These are phyloP conservation scores for Puccinia brachypodii DNA, from an alignment of 1,284 basidiomycete species.

Conservation along the genomic window DNA sequence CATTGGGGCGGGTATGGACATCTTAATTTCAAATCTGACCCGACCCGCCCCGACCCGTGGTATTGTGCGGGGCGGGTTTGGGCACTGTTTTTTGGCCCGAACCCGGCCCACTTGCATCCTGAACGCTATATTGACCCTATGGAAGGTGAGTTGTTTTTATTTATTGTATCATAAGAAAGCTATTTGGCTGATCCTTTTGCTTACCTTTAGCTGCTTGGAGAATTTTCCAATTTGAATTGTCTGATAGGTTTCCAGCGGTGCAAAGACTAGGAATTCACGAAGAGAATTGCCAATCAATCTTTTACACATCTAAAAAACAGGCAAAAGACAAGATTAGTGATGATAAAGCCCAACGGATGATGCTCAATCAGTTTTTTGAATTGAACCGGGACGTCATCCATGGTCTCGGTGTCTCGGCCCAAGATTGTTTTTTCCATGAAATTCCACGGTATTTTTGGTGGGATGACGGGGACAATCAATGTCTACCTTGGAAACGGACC, in stretches of 20 bases:
- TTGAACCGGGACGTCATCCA: not conserved
- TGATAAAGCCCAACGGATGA: not conserved
- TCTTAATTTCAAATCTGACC: too few species aligned
- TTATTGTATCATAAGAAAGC: too few species aligned
- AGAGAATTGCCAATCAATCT: not conserved
- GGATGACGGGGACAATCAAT: not conserved
- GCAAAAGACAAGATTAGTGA: not conserved
- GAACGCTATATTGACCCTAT: too few species aligned
- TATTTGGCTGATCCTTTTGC: too few species aligned
- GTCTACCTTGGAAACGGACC: not conserved
- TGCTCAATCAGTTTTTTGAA: not conserved
- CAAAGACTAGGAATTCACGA: not conserved
- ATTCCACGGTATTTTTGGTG: slow-evolving; percentile 9
- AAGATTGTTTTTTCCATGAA: not conserved
- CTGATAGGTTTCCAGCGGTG: not conserved
- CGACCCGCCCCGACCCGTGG: not conserved
- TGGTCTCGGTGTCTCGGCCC: not conserved
- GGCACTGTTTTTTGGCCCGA: too few species aligned
- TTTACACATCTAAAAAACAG: not conserved
- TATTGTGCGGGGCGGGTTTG: too few species aligned
- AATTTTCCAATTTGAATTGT: not conserved
- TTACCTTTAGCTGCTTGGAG: too few species aligned
- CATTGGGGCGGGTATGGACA: too few species aligned
- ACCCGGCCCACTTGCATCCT: too few species aligned
- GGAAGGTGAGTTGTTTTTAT: too few species aligned